These are phyloP conservation scores for Mycena maculata DNA, from an alignment of 768 basidiomycete genomes.

Conservation along the genomic window DNA sequence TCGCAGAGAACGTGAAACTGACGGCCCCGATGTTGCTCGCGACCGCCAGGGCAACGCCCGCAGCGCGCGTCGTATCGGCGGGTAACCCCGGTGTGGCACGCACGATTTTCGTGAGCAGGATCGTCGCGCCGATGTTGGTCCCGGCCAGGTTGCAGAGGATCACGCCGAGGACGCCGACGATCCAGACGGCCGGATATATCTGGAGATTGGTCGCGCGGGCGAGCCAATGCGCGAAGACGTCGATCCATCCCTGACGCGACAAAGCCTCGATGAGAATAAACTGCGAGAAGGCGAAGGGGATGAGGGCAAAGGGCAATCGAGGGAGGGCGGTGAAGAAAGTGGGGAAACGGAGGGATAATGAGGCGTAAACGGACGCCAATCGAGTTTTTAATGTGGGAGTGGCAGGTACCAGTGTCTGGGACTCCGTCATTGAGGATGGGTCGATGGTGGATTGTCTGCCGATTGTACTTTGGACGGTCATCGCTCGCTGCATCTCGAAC, in stretches of 20 bases:
- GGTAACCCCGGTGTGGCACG: slow-evolving; percentile 57
- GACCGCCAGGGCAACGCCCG: slow-evolving; percentile 81
- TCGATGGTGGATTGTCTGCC: slow-evolving; percentile 65
- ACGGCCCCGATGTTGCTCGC: slow-evolving; percentile 93
- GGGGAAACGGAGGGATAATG: slow-evolving; percentile 66
- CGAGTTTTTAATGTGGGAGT: slow-evolving; percentile 5
- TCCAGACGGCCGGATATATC: slow-evolving; percentile 66
- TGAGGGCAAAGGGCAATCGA: slow-evolving; percentile 80
- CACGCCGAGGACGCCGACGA: slow-evolving; percentile 79
- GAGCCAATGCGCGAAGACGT: slow-evolving; percentile 80
- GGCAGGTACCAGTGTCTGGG: neutral
- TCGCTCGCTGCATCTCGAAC: slow-evolving; percentile 43
- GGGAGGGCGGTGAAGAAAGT: slow-evolving; percentile 73
- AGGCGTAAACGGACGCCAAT: slow-evolving; percentile 12
- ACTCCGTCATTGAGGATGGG: slow-evolving; percentile 11
- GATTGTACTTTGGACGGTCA: slow-evolving; percentile 64
- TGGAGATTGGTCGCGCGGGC: slow-evolving; percentile 54
- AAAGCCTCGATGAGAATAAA: slow-evolving; percentile 94
- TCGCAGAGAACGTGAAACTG: slow-evolving; percentile 85
- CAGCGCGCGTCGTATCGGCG: slow-evolving; percentile 56
- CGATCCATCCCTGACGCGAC: slow-evolving; percentile 86
- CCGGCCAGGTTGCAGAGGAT: slow-evolving; percentile 85
- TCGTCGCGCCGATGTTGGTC: slow-evolving; percentile 93
- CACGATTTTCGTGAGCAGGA: slow-evolving; percentile 87
- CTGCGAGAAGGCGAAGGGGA: slow-evolving; percentile 94